phyloP scores from a whole-genome alignment of 2,329 filamentous ascomycete genomes.

The Helotiales sp. region DNA sequence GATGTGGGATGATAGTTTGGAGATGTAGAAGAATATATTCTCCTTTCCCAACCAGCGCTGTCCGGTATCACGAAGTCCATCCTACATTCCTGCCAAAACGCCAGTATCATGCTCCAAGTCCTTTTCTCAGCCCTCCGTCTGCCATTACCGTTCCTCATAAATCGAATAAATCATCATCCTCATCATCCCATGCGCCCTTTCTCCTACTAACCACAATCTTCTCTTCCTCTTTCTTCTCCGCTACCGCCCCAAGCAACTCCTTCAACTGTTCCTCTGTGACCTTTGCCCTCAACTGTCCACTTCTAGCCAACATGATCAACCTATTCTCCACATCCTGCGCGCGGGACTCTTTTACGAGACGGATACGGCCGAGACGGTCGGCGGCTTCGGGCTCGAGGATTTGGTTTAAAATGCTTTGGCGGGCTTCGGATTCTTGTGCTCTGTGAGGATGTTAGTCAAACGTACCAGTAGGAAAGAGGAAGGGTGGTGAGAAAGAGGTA shows the following conservation, averaged over 20 bases:
- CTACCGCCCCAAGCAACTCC: constrained; percentile 81
- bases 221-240: constrained; percentile 73
- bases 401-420: constrained; percentile 77
- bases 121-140: neutral
- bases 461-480: neutral
- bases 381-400: constrained; percentile 94
- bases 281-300: constrained; percentile 82
- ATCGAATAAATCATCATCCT: constrained; percentile 73
- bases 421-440: constrained; percentile 63
- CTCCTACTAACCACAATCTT: constrained; percentile 85
- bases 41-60: constrained; percentile 8
- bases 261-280: constrained; percentile 94
- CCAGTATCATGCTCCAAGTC: neutral
- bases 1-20: neutral
- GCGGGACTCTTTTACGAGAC: constrained; percentile 90
- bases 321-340: constrained; percentile 90
- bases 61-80: neutral
- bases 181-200: constrained; percentile 83
- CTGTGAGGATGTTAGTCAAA: constrained; percentile 29
- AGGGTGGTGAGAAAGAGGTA: constrained; percentile 36
- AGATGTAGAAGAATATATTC: neutral
- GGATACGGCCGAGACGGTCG: constrained; percentile 90
- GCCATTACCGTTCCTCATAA: constrained; percentile 38
- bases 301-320: constrained; percentile 85
- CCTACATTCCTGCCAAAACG: neutral